phyloP scores from a whole-genome alignment of 73 alveolate species.

The Paramecium primaurelia region DNA sequence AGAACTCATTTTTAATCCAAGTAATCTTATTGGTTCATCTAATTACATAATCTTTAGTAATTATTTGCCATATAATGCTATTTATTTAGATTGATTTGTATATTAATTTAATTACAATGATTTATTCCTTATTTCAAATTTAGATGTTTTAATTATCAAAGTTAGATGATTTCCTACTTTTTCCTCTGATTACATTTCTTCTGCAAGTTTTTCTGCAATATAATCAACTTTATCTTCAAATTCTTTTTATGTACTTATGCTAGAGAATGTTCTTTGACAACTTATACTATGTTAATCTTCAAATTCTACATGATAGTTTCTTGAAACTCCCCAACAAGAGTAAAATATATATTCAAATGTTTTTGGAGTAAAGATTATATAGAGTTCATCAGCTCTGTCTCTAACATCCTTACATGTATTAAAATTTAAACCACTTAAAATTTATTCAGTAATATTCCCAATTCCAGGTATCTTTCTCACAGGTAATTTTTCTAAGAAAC shows the following conservation, averaged over 20 bases:
- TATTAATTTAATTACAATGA: background rate
- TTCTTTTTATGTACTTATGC: constrained; percentile 51
- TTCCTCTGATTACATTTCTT: constrained; percentile 45
- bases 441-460: constrained; percentile 83
- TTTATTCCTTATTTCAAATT: constrained; percentile 58
- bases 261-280: constrained; percentile 53
- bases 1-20: constrained; percentile 48
- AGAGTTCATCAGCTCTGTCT: constrained; percentile 69
- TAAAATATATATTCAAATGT: constrained; percentile 59
- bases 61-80: constrained; percentile 22
- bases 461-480: constrained; percentile 94
- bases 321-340: constrained; percentile 74
- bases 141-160: constrained; percentile 49
- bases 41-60: background rate
- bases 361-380: constrained; percentile 58
- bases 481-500: constrained; percentile 73
- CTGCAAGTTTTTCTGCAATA: constrained; percentile 46
- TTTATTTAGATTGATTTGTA: background rate
- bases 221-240: constrained; percentile 6
- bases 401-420: constrained; percentile 69
- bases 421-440: constrained; percentile 69
- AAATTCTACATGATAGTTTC: constrained; percentile 69
- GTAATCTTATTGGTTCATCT: constrained; percentile 50
- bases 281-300: constrained; percentile 72
- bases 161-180: constrained; percentile 52